Evolutionary conservation across 495 filamentous ascomycete genomes (phyloP).

Genomic region (Penicillium soppii): DNA sequence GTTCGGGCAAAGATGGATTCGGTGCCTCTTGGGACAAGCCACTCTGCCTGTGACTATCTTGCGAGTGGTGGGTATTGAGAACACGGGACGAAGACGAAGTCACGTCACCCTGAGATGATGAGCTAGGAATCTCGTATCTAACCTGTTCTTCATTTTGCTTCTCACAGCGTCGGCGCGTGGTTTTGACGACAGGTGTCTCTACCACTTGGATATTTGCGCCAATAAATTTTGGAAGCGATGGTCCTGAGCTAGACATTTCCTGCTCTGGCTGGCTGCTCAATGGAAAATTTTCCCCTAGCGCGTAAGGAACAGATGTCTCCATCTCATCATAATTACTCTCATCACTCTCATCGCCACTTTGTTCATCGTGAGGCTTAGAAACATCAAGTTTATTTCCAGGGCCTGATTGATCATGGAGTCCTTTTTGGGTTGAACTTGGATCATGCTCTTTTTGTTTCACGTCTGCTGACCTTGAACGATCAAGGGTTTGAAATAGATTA

Average conservation of each 20-base stretch:
- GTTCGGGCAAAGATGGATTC: slow-evolving; percentile 4
- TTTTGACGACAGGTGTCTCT: slow-evolving; percentile 29
- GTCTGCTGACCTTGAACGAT: not conserved
- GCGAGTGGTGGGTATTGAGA: slow-evolving; percentile 29
- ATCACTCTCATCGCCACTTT: slow-evolving; percentile 22
- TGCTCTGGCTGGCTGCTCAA: slow-evolving; percentile 28
- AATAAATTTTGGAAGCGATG: slow-evolving; percentile 20
- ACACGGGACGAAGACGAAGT: slow-evolving; percentile 41
- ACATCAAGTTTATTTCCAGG: not conserved
- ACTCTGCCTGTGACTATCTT: slow-evolving; percentile 22
- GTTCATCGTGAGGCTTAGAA: not conserved
- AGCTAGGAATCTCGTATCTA: not conserved
- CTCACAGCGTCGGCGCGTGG: slow-evolving; percentile 9
- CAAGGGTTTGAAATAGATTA: not conserved
- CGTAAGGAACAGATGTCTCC: slow-evolving; percentile 52
- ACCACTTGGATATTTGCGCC: slow-evolving; percentile 35
- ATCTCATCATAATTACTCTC: slow-evolving; percentile 51
- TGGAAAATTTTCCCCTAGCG: slow-evolving; percentile 36
- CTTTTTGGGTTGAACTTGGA: not conserved
- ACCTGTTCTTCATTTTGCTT: not conserved
- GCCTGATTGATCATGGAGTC: not conserved
- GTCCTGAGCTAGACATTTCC: slow-evolving; percentile 23
- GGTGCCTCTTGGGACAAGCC: slow-evolving; percentile 18
- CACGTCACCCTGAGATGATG: slow-evolving; percentile 30
- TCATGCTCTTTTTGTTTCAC: not conserved